These are phyloP conservation scores for Pythium periplocum DNA, from an alignment of 352 stramenopile genomes.

Conservation along the genomic window DNA sequence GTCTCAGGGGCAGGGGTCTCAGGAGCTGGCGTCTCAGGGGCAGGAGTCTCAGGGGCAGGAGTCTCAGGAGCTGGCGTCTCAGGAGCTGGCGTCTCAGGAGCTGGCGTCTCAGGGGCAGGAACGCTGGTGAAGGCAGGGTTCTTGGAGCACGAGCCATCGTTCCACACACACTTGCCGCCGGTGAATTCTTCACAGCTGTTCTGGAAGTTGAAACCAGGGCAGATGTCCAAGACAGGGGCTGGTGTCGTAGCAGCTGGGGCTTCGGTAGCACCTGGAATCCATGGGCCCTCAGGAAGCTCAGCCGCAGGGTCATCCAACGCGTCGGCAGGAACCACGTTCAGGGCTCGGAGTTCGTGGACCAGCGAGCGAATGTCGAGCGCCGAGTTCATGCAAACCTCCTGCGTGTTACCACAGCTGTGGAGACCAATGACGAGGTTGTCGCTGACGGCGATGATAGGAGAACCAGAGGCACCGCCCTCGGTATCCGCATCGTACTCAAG, in stretches of 20 bases:
- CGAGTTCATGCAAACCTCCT: slow-evolving; percentile 21
- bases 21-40: neutral
- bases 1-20: slow-evolving; percentile 2
- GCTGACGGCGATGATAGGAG: slow-evolving; percentile 27
- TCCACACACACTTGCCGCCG: slow-evolving; percentile 17
- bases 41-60: neutral
- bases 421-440: slow-evolving; percentile 44
- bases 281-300: slow-evolving; percentile 18
- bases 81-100: neutral
- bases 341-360: slow-evolving; percentile 22
- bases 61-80: neutral
- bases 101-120: too few species aligned
- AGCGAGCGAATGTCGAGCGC: slow-evolving; percentile 30
- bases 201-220: slow-evolving; percentile 24
- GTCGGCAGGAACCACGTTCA: slow-evolving; percentile 20
- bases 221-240: slow-evolving; percentile 20
- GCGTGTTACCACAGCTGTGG: slow-evolving; percentile 33
- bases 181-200: slow-evolving; percentile 23
- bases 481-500: slow-evolving; percentile 43
- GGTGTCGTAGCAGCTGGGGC: slow-evolving; percentile 12
- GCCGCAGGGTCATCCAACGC: slow-evolving; percentile 19
- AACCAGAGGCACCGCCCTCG: slow-evolving; percentile 31
- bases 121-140: slow-evolving; percentile 1
- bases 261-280: slow-evolving; percentile 9
- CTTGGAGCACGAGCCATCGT: slow-evolving; percentile 7